These are phyloP conservation scores for Pythium coloratum DNA, from an alignment of 352 stramenopile genomes.

Conservation along the genomic window DNA sequence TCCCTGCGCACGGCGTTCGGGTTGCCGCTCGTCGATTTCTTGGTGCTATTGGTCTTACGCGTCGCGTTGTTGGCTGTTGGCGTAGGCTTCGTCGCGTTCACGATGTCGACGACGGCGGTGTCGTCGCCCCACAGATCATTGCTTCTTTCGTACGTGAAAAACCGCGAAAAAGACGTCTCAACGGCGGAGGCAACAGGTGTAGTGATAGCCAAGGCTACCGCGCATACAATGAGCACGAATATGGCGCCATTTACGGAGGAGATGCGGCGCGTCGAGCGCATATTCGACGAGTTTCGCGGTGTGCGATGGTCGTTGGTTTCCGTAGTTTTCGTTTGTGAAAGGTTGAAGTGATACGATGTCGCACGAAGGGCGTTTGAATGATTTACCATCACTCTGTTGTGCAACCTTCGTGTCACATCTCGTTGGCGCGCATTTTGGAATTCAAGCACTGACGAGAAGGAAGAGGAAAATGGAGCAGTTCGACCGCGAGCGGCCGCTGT, in stretches of 20 bases:
- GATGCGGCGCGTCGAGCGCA: background rate
- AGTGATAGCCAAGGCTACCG: background rate
- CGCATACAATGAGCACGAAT: background rate
- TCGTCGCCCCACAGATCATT: background rate
- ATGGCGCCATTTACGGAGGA: background rate
- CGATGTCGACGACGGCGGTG: background rate
- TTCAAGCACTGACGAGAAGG: constrained; percentile 13
- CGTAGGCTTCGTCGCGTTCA: constrained; percentile 3
- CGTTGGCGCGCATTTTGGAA: constrained; percentile 28
- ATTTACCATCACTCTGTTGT: constrained; percentile 7
- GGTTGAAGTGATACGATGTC: constrained; percentile 14
- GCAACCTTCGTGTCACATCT: constrained; percentile 21
- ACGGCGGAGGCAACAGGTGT: constrained; percentile 6
- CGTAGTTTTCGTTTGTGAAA: background rate
- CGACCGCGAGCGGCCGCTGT: constrained; percentile 76
- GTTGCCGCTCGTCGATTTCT: background rate
- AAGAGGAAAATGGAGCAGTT: constrained; percentile 67
- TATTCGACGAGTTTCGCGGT: background rate
- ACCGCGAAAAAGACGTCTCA: constrained; percentile 19
- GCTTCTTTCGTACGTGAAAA: constrained; percentile 24
- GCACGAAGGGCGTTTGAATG: constrained; percentile 17
- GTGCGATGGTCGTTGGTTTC: background rate
- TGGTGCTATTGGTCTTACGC: background rate
- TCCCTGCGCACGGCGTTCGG: background rate
- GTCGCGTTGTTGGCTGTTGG: constrained; percentile 1